These are phyloP conservation scores for Skeletonema tropicum DNA, from an alignment of 108 stramenopile genomes.

Conservation along the genomic window DNA sequence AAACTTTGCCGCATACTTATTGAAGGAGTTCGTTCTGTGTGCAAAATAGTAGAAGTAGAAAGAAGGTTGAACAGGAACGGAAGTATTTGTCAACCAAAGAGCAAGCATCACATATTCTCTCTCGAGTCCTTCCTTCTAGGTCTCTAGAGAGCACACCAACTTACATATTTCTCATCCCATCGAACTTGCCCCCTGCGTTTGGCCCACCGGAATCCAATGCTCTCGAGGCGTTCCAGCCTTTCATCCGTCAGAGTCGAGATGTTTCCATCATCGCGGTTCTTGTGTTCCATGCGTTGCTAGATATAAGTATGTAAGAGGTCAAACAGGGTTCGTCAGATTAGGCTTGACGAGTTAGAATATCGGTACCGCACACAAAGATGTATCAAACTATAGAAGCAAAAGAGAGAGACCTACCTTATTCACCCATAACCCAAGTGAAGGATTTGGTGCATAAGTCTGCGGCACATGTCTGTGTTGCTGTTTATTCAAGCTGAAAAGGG, in stretches of 20 bases:
- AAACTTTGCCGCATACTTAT: conserved; percentile 21
- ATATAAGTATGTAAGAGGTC: too few relatives aligned
- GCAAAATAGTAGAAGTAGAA: neutral
- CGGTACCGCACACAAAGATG: too few relatives aligned
- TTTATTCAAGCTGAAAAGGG: conserved; percentile 8
- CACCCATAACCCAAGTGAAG: conserved; percentile 77
- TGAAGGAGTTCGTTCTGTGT: conserved; percentile 21
- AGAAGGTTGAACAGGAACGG: neutral
- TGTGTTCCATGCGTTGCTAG: conserved; percentile 57
- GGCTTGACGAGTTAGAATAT: too few relatives aligned
- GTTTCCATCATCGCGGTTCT: conserved; percentile 45
- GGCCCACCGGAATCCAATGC: conserved; percentile 47
- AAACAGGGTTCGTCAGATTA: too few relatives aligned
- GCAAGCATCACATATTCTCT: too few relatives aligned
- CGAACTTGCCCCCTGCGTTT: conserved; percentile 49
- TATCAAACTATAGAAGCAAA: too few relatives aligned
- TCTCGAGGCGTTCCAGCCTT: conserved; percentile 32
- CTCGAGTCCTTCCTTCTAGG: neutral
- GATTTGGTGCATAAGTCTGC: conserved; percentile 64
- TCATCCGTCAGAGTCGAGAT: conserved; percentile 38
- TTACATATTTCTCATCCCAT: conserved; percentile 53
- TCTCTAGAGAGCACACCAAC: neutral
- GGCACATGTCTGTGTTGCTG: conserved; percentile 68
- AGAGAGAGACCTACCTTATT: conserved; percentile 31
- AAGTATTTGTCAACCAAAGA: neutral